Percentiles rank a stretch among this genome's conserved stretches.
These are phyloP conservation scores for Amaranthus hypochondriacus DNA, from an alignment of 148 eudicot genomes.

Conservation along the genomic window DNA sequence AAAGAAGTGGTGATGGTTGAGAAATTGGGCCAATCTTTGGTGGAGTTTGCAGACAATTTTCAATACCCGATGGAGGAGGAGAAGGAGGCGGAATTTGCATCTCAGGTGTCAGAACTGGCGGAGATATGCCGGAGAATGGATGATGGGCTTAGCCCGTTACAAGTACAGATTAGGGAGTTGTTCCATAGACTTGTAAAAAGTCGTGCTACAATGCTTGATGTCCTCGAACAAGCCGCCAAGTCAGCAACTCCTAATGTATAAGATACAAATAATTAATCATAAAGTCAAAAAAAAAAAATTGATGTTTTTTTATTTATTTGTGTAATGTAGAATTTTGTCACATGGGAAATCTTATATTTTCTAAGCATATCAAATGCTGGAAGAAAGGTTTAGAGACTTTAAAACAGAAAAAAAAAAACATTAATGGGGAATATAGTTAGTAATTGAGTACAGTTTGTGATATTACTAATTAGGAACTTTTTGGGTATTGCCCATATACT, in stretches of 20 bases:
- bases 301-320: background rate
- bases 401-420: background rate
- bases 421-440: conserved; percentile 8
- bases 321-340: conserved; percentile 18
- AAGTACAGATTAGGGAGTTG: conserved; percentile 70
- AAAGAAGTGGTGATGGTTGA: conserved; percentile 66
- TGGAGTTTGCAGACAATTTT: conserved; percentile 51
- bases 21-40: conserved; percentile 39
- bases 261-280: background rate
- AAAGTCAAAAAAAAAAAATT: background rate
- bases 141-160: conserved; percentile 68
- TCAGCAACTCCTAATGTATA: conserved; percentile 34
- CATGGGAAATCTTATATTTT: background rate
- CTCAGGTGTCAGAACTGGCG: conserved; percentile 53
- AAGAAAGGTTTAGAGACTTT: background rate
- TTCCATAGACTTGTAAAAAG: conserved; percentile 84
- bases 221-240: conserved; percentile 67
- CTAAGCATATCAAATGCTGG: background rate
- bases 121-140: conserved; percentile 69
- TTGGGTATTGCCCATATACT: conserved; percentile 3
- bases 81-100: conserved; percentile 61
- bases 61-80: conserved; percentile 63
- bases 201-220: conserved; percentile 64
- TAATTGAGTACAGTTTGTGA: background rate
- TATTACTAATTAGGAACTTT: background rate